Conservation (phyloP, 805 yeast genomes). For the Millerozyma miso region DNA sequence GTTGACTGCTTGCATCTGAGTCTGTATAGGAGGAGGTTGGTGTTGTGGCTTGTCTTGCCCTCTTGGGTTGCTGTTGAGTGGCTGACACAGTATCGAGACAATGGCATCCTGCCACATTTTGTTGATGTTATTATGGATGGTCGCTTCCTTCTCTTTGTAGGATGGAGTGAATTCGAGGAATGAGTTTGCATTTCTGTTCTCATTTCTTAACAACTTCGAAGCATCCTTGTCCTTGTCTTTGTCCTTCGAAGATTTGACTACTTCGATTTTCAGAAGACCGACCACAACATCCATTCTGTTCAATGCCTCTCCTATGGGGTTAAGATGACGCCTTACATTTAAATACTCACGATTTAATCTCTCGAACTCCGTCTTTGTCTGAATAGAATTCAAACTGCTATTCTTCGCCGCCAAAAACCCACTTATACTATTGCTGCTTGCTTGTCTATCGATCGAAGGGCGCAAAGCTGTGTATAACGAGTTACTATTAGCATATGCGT, state of each 20-base stretch:
- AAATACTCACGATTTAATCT: slow-evolving; percentile 69
- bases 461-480: not conserved
- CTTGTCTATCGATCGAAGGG: slow-evolving; percentile 1
- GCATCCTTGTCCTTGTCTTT: slow-evolving; percentile 14
- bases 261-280: slow-evolving; percentile 17
- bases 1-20: slow-evolving; percentile 17
- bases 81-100: slow-evolving; percentile 14
- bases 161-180: slow-evolving; percentile 32
- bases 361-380: slow-evolving; percentile 72
- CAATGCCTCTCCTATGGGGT: slow-evolving; percentile 66
- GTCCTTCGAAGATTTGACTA: slow-evolving; percentile 4
- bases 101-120: slow-evolving; percentile 41
- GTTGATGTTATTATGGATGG: slow-evolving; percentile 20
- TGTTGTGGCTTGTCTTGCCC: slow-evolving; percentile 3
- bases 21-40: slow-evolving; percentile 7
- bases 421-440: slow-evolving; percentile 18
- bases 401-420: slow-evolving; percentile 27
- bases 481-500: not conserved
- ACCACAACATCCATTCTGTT: slow-evolving; percentile 39
- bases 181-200: slow-evolving; percentile 20
- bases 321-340: slow-evolving; percentile 61
- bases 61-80: slow-evolving; percentile 4
- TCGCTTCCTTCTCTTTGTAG: slow-evolving; percentile 29
- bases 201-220: slow-evolving; percentile 4
- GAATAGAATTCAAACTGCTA: slow-evolving; percentile 46